Evolutionary conservation across 1,284 basidiomycete genomes (phyloP).

Genomic region (Violaceomyces palustris): DNA sequence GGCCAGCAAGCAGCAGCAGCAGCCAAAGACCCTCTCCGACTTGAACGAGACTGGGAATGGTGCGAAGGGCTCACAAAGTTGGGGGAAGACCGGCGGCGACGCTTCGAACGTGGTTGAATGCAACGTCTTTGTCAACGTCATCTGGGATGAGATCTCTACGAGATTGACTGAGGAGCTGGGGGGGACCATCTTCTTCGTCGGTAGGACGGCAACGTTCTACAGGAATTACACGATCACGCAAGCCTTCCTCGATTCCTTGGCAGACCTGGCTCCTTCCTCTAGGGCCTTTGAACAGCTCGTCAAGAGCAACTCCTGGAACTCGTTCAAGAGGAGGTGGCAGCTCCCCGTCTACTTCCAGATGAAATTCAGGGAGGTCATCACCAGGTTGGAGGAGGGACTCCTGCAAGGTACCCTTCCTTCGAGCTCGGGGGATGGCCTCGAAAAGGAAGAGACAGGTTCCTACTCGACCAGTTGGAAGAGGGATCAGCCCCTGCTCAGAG

Average conservation of each 20-base stretch:
- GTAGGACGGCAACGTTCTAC: slow-evolving; percentile 81
- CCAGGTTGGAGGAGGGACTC: slow-evolving; percentile 17
- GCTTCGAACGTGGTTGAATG: slow-evolving; percentile 3
- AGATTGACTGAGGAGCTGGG: slow-evolving; percentile 71
- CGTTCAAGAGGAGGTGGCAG: slow-evolving; percentile 86
- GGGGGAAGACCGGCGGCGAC: background rate
- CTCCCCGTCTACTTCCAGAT: slow-evolving; percentile 94
- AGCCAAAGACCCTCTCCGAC: no score
- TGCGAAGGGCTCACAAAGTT: background rate
- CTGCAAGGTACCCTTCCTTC: background rate
- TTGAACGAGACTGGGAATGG: no score
- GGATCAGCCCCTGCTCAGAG: slow-evolving; percentile 4
- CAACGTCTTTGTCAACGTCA: slow-evolving; percentile 59
- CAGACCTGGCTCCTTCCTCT: slow-evolving; percentile 70
- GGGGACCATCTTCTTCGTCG: slow-evolving; percentile 77
- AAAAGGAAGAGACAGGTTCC: background rate
- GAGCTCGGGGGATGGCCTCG: background rate
- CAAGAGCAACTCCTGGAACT: slow-evolving; percentile 64
- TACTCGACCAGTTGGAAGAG: no score
- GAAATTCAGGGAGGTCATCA: slow-evolving; percentile 89
- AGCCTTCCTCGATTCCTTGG: slow-evolving; percentile 76
- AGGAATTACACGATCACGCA: slow-evolving; percentile 73
- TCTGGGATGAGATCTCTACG: slow-evolving; percentile 77
- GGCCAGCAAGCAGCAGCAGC: slow-evolving; percentile 46
- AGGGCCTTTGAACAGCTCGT: slow-evolving; percentile 37